phyloP scores from a whole-genome alignment of 208 protist genomes.

The Wallacemonas sp. region DNA sequence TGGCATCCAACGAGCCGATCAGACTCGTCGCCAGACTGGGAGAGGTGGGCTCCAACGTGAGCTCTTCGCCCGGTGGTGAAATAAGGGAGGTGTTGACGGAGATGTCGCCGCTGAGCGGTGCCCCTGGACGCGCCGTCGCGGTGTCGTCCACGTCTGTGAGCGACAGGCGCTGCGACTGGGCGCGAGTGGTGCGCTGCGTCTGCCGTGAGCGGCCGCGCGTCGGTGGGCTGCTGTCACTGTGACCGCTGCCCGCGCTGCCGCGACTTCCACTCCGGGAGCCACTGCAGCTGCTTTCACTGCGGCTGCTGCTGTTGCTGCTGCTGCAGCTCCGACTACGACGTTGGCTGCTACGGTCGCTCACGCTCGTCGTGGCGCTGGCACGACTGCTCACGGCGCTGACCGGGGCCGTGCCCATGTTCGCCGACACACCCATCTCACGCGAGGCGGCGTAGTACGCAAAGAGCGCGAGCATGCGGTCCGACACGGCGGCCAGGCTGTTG shows the following conservation, averaged over 20 bases:
- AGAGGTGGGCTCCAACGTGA: background rate
- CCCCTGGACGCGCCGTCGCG: background rate
- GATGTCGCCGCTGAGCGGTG: background rate
- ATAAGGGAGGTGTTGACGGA: conserved; percentile 6
- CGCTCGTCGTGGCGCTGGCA: background rate
- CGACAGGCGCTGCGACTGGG: background rate
- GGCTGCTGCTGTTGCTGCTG: conserved; percentile 19
- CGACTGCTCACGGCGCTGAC: conserved; percentile 12
- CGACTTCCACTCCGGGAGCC: background rate
- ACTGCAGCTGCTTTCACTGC: background rate
- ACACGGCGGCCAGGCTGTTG: conserved; percentile 43
- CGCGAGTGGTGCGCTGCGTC: background rate
- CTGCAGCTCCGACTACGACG: too few species aligned
- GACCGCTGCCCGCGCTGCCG: background rate
- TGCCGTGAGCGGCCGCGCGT: background rate
- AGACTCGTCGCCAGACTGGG: background rate
- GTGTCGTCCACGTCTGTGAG: background rate
- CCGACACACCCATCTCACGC: conserved; percentile 14
- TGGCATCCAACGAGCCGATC: background rate
- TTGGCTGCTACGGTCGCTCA: conserved; percentile 18
- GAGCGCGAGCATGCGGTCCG: conserved; percentile 40
- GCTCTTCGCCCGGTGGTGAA: background rate
- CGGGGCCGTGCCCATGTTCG: background rate
- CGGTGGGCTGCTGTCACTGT: background rate
- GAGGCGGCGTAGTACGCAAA: conserved; percentile 31